These are phyloP conservation scores for Peniophora sp. DNA, from an alignment of 1,284 basidiomycete genomes.

Conservation along the genomic window DNA sequence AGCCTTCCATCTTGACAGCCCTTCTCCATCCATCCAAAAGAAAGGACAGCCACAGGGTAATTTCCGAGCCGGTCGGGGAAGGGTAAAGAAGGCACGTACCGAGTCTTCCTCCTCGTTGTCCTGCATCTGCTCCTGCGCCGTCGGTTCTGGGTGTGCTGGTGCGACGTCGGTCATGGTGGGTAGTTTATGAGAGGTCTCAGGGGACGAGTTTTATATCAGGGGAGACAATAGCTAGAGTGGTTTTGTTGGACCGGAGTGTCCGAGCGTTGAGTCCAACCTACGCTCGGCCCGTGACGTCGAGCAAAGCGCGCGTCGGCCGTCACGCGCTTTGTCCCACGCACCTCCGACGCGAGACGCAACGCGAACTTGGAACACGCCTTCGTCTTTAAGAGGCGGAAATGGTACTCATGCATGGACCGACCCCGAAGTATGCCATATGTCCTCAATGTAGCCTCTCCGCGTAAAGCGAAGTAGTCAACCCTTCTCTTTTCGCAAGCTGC, in stretches of 20 bases:
- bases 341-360: no score
- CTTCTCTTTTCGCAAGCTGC: no score
- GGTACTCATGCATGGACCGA: no score
- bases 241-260: neutral
- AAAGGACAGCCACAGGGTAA: neutral
- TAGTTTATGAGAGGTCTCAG: neutral
- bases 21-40: no score
- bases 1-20: no score
- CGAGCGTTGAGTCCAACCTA: neutral
- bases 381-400: no score
- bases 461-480: no score
- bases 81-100: slow-evolving; percentile 1
- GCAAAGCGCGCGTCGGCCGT: neutral
- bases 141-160: slow-evolving; percentile 18
- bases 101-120: slow-evolving; percentile 28
- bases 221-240: neutral
- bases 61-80: neutral
- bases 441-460: no score
- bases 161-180: slow-evolving; percentile 24
- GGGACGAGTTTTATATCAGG: slow-evolving; percentile 2
- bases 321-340: slow-evolving; percentile 7
- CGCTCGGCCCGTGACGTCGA: neutral
- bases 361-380: no score
- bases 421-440: no score
- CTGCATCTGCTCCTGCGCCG: slow-evolving; percentile 18